Evolutionary conservation across 1,284 basidiomycete species (phyloP), one percentile per base, ranked within the genome.

Genomic region (Cutaneotrichosporon sp.): DNA sequence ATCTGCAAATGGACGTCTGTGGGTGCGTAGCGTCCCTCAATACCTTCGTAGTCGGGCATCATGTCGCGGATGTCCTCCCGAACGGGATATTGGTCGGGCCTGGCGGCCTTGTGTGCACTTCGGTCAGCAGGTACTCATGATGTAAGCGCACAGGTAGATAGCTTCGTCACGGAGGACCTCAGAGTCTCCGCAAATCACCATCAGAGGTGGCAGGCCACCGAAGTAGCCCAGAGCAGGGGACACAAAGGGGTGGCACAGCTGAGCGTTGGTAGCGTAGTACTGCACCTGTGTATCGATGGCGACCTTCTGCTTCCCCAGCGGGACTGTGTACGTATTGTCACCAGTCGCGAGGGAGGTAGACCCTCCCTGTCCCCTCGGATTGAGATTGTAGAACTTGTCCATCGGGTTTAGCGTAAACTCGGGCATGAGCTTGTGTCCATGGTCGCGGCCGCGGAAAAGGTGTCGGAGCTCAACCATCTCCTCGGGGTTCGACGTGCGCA

Each of bases 91-190:
- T 77, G 77, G 0, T 83, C 81, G 0, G 94, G 94, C 67, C 89
- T 76, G 2, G 90, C 89, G 12, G 94, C 94, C 63, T 87, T 91
- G 68, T 97, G 93, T 0, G 94, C 92, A 14, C 90, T 94, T 17
- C 34, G 11, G 39, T 66, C 34, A 59, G 59, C 50, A 26, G 6
- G 90, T 54, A 87, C 81, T 96, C 0, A 89, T 31, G 29, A 14
- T 31, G 10, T 31, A 31, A 24, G 6, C 87, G 65, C 61, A 90
- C 87, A 81, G 76, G 66, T 90, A 97, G 33, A 97, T 82, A 43
- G 91, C 85, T 72, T 97, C 93, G 66, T 98, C 94, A 44, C 90
- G 79, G 37, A 97, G 75, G 0, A 97, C 91, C 74, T 98, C 94
- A 62, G 85, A 86, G 62, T 97, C 87, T 32, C 94, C 87, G 1